Base-by-base conservation (phyloP, 2,329 filamentous ascomycete species). In the Aspergillus tubingensis region DNA sequence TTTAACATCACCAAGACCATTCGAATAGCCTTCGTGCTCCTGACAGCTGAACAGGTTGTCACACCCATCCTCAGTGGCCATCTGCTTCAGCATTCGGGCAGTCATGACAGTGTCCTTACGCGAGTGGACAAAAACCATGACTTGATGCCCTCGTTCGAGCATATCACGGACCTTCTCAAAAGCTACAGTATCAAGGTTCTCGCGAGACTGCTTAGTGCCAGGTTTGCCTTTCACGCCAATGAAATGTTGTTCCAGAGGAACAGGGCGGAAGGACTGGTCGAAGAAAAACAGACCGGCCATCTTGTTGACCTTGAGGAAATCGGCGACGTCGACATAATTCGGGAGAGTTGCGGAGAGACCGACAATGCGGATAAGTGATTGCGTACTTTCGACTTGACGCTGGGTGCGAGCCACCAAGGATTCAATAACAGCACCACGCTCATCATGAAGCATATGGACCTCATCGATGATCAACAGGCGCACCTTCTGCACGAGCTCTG, bases 101-200 rank as follows among this genome's bases (percentile, higher is more conserved):
- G 94, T 96, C 63, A 90, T 85, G 66, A 96, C 87, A 0, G 96
- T 99, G 68, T 99, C 96, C 73, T 96, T 93, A 25, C 95, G 86
- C 1, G 94, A 97, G 75, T 99, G 96, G 10, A 99, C 96, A 75
- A 99, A 99, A 0, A 99, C 94, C 96, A 99, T 99, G 66, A 99
- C 86, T 75, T 99, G 95, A 70, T 99, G 95, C n/a, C 91, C 93
- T 60, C 83, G 82, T 72, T 92, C 87, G 3, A 99, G 82, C 93
- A 99, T 97, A 55, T 95, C 90, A 67, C 88, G 89, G 50, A 97
- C 92, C 74, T 99, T 99, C 67, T 98, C 93, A 72, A 96, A 99
- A 0, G 92, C 88, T 2, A 92, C 88, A 23, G 84, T 84, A 68
- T 99, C 95, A 27, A 99, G 81, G 66, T 98, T 98, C 39, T 97